Base-by-base conservation (phyloP, 192 early-diverging fungal genomes). In the Umbelopsis vinacea region DNA sequence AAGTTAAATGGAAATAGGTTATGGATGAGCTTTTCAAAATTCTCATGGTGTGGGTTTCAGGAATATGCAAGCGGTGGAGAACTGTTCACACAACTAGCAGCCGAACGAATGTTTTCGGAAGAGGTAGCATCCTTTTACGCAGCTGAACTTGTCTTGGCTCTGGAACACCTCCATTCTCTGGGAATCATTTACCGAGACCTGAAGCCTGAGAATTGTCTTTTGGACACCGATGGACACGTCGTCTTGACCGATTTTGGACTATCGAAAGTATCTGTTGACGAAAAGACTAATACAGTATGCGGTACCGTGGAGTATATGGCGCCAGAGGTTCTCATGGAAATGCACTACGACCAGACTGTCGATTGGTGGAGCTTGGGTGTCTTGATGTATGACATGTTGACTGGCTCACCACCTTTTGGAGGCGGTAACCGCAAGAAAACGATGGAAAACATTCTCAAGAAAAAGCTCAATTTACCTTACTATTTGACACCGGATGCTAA, bases 201-300 rank as follows among this genome's bases (percentile, higher is more conserved):
- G 50, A 94, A 94, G 83, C 91, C 90, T 0, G 91, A 91, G 68
- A 91, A 91, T 74, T 87, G 86, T 46, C 82, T 94, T 57, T 76
- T 97, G 22, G 89, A 90, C 74, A 78, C 73, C 4, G 85, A 91
- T 3, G 95, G 95, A 4, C 93, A 97, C 75, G 76, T 96, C 35
- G 75, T 94, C n/a, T 80, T 98, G 66, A 96, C 95, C 2, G 96
- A 98, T 77, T 98, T 97, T 86, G 96, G 96, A 1, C 85, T 98
- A 2, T 91, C 89, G n/a, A 98, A 98, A 79, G 94, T 92, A 6
- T 83, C 85, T 15, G 70, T 89, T 37, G 84, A 89, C 63, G 87
- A 84, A 35, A 85, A 81, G 47, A 81, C 81, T 10, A 79, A 72
- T 54, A 88, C 91, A 0, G 81, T 95, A 22, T 95, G 93, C 78